A percentile compares a stretch with the other conserved stretches of the same genome.
phyloP scores from a whole-genome alignment of 805 yeast species.

The Yamadazyma akitaensis region DNA sequence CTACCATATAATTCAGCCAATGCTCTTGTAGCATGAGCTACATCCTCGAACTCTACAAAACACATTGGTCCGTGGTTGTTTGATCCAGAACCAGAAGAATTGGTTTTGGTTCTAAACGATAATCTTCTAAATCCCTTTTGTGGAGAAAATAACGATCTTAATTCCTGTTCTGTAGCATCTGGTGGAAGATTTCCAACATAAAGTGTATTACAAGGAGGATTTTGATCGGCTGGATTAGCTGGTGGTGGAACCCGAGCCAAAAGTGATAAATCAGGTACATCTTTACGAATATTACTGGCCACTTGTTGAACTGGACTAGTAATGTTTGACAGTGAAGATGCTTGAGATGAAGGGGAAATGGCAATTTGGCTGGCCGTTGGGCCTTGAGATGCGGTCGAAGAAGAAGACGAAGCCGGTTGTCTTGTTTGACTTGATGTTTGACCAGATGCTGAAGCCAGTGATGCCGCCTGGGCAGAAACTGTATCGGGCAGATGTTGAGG shows the following conservation, averaged over 20 bases:
- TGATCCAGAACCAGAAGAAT: conserved; percentile 30
- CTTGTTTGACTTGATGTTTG: neutral
- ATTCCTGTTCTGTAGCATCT: conserved; percentile 91
- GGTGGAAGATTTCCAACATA: conserved; percentile 98
- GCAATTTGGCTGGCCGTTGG: conserved; percentile 2
- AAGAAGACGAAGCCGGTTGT: conserved; percentile 4
- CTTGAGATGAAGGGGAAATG: neutral
- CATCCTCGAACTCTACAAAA: conserved; percentile 97
- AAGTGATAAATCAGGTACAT: conserved; percentile 64
- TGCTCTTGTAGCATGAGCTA: conserved; percentile 88
- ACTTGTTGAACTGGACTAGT: conserved; percentile 12
- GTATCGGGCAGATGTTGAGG: neutral
- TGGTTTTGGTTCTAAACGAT: conserved; percentile 71
- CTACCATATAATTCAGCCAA: conserved; percentile 92
- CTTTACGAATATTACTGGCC: conserved; percentile 20
- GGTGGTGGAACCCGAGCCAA: conserved; percentile 84
- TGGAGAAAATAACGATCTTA: conserved; percentile 79
- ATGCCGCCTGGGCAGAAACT: neutral
- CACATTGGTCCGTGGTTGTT: conserved; percentile 94
- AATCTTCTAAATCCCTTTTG: conserved; percentile 92
- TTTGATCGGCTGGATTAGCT: conserved; percentile 98
- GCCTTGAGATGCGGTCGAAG: neutral
- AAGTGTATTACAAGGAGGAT: conserved; percentile 96
- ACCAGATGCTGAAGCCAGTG: neutral
- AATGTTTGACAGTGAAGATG: conserved; percentile 8